Conservation (phyloP, 2,329 filamentous ascomycete species). For the Colletotrichum musicola region DNA sequence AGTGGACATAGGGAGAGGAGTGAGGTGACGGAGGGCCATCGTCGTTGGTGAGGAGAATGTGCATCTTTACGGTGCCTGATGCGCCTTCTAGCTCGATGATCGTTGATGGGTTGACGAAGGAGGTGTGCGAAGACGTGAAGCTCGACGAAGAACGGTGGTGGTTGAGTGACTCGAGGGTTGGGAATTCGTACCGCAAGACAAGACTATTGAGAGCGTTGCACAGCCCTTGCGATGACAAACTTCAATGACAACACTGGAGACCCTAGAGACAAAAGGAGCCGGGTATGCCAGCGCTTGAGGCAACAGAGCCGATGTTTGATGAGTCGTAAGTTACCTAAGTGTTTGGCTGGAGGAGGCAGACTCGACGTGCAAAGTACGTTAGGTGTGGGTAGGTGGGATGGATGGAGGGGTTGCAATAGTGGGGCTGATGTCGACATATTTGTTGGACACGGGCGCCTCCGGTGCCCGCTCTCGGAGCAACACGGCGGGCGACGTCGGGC, state of each 20-base stretch:
- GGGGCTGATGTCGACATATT: conserved; percentile 31
- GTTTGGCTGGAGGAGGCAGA: conserved; percentile 18
- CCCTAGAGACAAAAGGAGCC: neutral
- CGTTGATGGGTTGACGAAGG: neutral
- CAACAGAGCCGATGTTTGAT: neutral
- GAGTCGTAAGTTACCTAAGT: conserved; percentile 30
- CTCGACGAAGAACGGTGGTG: neutral
- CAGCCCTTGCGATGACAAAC: conserved; percentile 5
- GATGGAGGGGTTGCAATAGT: conserved; percentile 31
- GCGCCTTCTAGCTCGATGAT: neutral
- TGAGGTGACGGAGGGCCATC: conserved; percentile 84
- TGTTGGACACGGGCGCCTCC: conserved; percentile 22
- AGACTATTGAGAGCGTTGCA: neutral
- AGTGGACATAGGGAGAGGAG: conserved; percentile 85
- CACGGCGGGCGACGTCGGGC: conserved; percentile 28
- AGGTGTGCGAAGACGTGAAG: neutral
- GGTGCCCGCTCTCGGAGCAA: conserved; percentile 34
- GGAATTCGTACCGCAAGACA: conserved; percentile 16
- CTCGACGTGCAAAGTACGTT: conserved; percentile 5
- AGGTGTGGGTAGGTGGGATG: neutral
- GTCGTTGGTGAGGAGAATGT: conserved; percentile 80
- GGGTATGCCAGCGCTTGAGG: neutral
- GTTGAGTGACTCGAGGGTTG: conserved; percentile 1
- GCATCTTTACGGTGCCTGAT: conserved; percentile 57
- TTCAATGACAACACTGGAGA: neutral